Base-by-base conservation (phyloP, 2,329 filamentous ascomycete genomes). In the Botrytis pseudocinerea region DNA sequence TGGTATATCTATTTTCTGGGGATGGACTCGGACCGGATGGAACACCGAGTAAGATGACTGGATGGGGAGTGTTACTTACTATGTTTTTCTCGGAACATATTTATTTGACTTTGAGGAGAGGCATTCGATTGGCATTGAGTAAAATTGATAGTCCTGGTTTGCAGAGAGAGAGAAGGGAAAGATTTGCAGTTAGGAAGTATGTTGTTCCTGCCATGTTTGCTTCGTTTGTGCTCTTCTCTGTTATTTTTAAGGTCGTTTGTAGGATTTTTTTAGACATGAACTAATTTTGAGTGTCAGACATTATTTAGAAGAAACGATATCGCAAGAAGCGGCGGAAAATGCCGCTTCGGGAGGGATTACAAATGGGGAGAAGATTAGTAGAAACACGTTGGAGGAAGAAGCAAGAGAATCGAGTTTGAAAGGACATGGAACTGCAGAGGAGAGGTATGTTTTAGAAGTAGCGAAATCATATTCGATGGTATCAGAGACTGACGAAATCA, bases 41-140 rank as follows among this genome's bases (percentile, higher is more conserved):
- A 57, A 87, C 87, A 25, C 90, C 92, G 0, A 89, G 88, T 62
- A 88, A 90, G 64, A 92, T 98, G 79, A 91, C 89, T 73, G 91
- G 87, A 22, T 97, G 94, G 92, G 93, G 91, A 0, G 85, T 98
- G 4, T 87, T 99, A 8, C 85, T 97, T 28, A 89, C 91, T 32
- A 91, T 99, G 73, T 88, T 98, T 78, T 88, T 97, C 77, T 91
- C 93, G 0, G 96, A 99, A 81, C 95, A 99, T 80, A 83, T 95
- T 25, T 98, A 97, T 81, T 88, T 99, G n/a, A 85, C 90, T 3
- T 87, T 93, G 2, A 91, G 95, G 78, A 87, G 91, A 75, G 87
- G 86, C 0, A 92, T 98, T 7, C 89, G 91, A 59, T 88, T 90
- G 70, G 90, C 91, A 6, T 88, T 99, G 78, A 86, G 85, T 74